Evolutionary conservation across 257 asterid species (phyloP).

Genomic region (Prunella vulgaris): DNA sequence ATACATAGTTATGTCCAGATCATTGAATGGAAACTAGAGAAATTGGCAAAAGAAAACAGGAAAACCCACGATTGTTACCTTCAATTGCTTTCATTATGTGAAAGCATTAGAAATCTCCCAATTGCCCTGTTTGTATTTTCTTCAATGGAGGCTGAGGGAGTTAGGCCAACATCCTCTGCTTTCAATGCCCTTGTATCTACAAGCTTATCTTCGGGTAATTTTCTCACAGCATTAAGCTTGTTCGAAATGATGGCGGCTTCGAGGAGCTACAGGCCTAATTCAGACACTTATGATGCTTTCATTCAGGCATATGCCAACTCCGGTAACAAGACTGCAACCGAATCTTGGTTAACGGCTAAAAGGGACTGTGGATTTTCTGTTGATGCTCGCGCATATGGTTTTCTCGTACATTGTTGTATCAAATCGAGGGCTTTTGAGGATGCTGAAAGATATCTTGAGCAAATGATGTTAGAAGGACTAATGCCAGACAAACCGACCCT

Average conservation of each 20-base stretch:
- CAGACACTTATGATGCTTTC: conserved; percentile 39
- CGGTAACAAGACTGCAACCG: conserved; percentile 40
- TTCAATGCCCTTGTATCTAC: conserved; percentile 43
- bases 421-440: conserved; percentile 31
- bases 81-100: conserved; percentile 35
- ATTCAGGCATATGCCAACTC: conserved; percentile 32
- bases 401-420: conserved; percentile 34
- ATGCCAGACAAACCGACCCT: conserved; percentile 24
- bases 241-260: conserved; percentile 47
- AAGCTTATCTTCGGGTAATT: conserved; percentile 42
- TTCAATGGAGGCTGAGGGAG: conserved; percentile 49
- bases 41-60: conserved; percentile 23
- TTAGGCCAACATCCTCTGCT: conserved; percentile 30
- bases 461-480: conserved; percentile 34
- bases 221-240: conserved; percentile 44
- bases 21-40: conserved; percentile 49
- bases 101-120: conserved; percentile 35
- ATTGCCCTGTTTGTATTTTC: conserved; percentile 38
- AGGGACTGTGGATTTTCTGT: conserved; percentile 29
- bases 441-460: conserved; percentile 37
- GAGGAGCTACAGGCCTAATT: conserved; percentile 31
- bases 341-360: conserved; percentile 39
- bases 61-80: conserved; percentile 27
- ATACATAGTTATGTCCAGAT: conserved; percentile 31
- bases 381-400: conserved; percentile 35